Conservation (phyloP, 495 filamentous ascomycete genomes). For the Penicillium arizonense region DNA sequence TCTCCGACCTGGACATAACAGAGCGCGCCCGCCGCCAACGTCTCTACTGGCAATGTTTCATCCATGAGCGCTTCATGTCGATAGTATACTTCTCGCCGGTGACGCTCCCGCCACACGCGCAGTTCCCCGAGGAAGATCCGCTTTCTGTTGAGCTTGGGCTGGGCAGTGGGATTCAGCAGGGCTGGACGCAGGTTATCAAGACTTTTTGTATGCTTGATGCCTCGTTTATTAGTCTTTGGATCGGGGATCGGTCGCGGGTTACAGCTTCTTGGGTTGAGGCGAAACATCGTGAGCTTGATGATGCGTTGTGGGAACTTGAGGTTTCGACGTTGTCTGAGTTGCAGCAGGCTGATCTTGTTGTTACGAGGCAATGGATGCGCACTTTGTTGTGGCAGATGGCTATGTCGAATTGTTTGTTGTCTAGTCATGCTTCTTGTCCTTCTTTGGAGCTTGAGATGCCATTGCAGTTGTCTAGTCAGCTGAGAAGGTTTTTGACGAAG, state of each 20-base stretch:
- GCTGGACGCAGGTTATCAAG: slow-evolving; percentile 23
- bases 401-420: slow-evolving; percentile 48
- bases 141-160: background rate
- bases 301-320: slow-evolving; percentile 25
- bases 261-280: slow-evolving; percentile 26
- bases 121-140: slow-evolving; percentile 25
- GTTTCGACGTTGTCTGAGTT: slow-evolving; percentile 33
- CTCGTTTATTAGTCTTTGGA: slow-evolving; percentile 23
- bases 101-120: slow-evolving; percentile 13
- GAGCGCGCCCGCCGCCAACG: slow-evolving; percentile 28
- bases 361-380: slow-evolving; percentile 55
- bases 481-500: slow-evolving; percentile 44
- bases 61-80: slow-evolving; percentile 32
- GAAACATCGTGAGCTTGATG: slow-evolving; percentile 27
- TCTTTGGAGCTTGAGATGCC: slow-evolving; percentile 52
- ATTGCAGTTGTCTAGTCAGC: slow-evolving; percentile 46
- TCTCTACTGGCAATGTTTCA: slow-evolving; percentile 32
- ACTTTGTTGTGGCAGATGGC: slow-evolving; percentile 54
- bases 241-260: slow-evolving; percentile 25
- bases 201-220: slow-evolving; percentile 24
- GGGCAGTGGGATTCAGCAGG: slow-evolving; percentile 12
- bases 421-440: slow-evolving; percentile 31
- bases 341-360: slow-evolving; percentile 52
- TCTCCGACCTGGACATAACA: slow-evolving; percentile 10
- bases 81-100: slow-evolving; percentile 23